Percentiles rank a stretch among this genome's conserved stretches.
Conservation (phyloP, 495 filamentous ascomycete species). For the Pseudoneurospora amorphoporcata region DNA sequence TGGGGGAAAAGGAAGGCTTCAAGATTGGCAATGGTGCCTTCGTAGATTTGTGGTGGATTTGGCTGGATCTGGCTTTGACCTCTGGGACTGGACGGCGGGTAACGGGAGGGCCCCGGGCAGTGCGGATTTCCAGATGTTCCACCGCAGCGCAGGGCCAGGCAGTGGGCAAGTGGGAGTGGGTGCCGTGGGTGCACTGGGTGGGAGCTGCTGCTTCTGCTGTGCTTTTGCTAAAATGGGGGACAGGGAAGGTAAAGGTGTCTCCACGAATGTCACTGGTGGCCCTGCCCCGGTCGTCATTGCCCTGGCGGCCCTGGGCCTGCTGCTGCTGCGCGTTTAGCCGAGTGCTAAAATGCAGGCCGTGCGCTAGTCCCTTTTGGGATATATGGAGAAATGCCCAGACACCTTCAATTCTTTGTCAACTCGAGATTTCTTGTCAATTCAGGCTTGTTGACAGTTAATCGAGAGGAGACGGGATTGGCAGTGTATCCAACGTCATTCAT, state of each 20-base stretch:
- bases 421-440: not conserved
- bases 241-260: not conserved
- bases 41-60: not conserved
- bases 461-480: not conserved
- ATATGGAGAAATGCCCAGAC: not conserved
- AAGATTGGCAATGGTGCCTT: not conserved
- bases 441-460: not conserved
- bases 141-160: not conserved
- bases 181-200: not conserved
- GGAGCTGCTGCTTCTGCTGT: not conserved
- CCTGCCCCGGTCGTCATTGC: not conserved
- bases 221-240: not conserved
- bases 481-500: not conserved
- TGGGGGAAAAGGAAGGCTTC: not conserved
- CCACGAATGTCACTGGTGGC: not conserved
- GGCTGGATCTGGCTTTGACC: not conserved
- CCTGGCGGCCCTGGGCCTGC: not conserved
- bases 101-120: not conserved
- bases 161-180: not conserved
- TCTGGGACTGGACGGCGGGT: not conserved
- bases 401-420: too few species aligned
- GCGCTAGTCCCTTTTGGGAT: constrained; percentile 12
- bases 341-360: constrained; percentile 20
- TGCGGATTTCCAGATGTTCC: not conserved
- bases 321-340: constrained; percentile 25